Base-by-base conservation (phyloP, 2,329 filamentous ascomycete species). In the Claviceps humidiphila region DNA sequence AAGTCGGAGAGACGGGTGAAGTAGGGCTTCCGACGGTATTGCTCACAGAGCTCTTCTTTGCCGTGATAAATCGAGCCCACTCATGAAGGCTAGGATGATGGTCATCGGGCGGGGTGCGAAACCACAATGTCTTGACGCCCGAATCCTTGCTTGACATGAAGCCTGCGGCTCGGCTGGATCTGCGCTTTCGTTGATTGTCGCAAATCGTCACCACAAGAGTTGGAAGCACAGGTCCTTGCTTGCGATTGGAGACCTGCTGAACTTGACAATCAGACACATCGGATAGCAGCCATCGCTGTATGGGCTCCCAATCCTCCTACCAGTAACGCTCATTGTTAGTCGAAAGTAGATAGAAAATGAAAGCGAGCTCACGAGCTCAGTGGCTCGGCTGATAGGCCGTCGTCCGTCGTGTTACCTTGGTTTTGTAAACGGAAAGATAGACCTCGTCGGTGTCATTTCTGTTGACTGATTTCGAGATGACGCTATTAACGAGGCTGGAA, bases 131-230 rank as follows among this genome's bases (percentile, higher is more conserved):
- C 8, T 68, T 71, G 2, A 72, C 67, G 8, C 68, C 64, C 1
- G 71, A 66, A 16, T 80, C 75, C 60, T 76, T 80, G 53, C 67
- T 73, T 6, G 69, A 64, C 9, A 73, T 74, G 22, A 84, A 67
- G 3, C 77, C 77, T 4, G 77, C 74, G 3, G 81, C 78, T 55
- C 81, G 74, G 58, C 81, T 84, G 47, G 81, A 84, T 54, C 81
- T 74, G 49, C 81, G 76, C 59, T 83, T 84, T 52, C 78, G 75
- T 56, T 81, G 69, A 62, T 80, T 82, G 57, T 84, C 80, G 40
- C 74, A 71, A 47, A 84, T 66, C 56, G 70, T 77, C 40, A 84
- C 61, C 46, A 82, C 69, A 13, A 85, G 71, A 5, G 81, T 84
- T 1, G 79, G 79, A 7, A 80, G 65, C 4, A 76, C 70, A 11